phyloP scores from a whole-genome alignment of 2,329 filamentous ascomycete species.

The Akanthomyces dipterigenus region DNA sequence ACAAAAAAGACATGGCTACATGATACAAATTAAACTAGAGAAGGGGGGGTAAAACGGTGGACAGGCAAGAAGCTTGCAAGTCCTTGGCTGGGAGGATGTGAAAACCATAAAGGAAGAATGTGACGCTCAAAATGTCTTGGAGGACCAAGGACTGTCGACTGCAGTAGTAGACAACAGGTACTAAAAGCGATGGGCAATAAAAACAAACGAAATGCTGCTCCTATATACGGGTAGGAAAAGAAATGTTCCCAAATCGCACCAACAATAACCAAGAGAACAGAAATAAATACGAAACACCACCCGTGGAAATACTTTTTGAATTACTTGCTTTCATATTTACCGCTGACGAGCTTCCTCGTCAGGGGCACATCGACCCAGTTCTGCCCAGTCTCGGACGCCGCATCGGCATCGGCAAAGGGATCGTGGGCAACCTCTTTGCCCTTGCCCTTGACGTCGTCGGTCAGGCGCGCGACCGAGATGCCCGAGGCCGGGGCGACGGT shows the following conservation, averaged over 20 bases:
- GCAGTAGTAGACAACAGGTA: neutral
- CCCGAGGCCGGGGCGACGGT: conserved; percentile 42
- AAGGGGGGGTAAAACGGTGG: neutral
- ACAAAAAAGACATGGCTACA: neutral
- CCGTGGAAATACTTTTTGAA: neutral
- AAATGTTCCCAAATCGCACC: neutral
- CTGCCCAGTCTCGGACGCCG: conserved; percentile 21
- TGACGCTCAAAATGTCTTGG: neutral
- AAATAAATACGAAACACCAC: neutral
- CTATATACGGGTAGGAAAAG: neutral
- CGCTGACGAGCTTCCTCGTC: conserved; percentile 62
- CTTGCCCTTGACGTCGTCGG: conserved; percentile 40
- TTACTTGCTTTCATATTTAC: conserved; percentile 60
- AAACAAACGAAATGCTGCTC: neutral
- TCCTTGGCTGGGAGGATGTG: neutral
- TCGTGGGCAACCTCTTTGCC: conserved; percentile 49
- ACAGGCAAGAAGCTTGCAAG: too few relatives aligned
- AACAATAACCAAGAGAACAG: neutral
- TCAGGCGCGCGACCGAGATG: conserved; percentile 53
- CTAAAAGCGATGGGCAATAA: neutral
- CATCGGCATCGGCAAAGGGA: conserved; percentile 57
- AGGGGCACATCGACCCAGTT: conserved; percentile 62
- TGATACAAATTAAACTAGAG: conserved; percentile 1
- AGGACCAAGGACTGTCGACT: neutral
- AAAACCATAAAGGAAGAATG: neutral